These are phyloP conservation scores for Fusarium sp. DNA, from an alignment of 2,329 filamentous ascomycete species.

Conservation along the genomic window DNA sequence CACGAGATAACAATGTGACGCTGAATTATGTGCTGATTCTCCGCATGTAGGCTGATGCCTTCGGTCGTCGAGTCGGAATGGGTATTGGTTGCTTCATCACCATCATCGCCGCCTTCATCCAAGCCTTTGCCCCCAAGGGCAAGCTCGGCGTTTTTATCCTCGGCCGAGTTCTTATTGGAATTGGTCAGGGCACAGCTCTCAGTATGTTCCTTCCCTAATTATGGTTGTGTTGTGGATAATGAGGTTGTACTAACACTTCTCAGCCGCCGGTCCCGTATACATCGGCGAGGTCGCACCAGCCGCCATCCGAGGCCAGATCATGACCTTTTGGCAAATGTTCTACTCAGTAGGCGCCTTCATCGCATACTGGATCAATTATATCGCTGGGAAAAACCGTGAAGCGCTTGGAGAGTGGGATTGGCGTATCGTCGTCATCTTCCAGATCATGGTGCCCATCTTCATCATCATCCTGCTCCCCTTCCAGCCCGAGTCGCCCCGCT, in stretches of 20 bases:
- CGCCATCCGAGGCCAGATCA: slow-evolving; percentile 76
- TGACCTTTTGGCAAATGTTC: slow-evolving; percentile 79
- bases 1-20: slow-evolving; percentile 23
- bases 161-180: slow-evolving; percentile 78
- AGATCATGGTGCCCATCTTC: slow-evolving; percentile 76
- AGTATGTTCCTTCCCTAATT: slow-evolving; percentile 49
- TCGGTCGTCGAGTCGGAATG: slow-evolving; percentile 78
- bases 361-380: slow-evolving; percentile 72
- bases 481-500: slow-evolving; percentile 78
- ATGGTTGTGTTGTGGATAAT: background rate
- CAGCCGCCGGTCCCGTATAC: slow-evolving; percentile 78
- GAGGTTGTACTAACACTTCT: slow-evolving; percentile 4
- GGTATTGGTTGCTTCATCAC: slow-evolving; percentile 74
- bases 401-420: slow-evolving; percentile 80
- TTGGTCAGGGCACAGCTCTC: slow-evolving; percentile 79
- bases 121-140: slow-evolving; percentile 74
- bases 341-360: slow-evolving; percentile 74
- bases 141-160: slow-evolving; percentile 78
- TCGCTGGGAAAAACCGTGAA: slow-evolving; percentile 68
- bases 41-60: slow-evolving; percentile 64
- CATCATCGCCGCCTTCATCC: slow-evolving; percentile 78
- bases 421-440: slow-evolving; percentile 81
- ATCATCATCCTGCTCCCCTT: slow-evolving; percentile 76
- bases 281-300: slow-evolving; percentile 78
- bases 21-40: slow-evolving; percentile 21